Evolutionary conservation across 2,329 filamentous ascomycete genomes (phyloP).

Genomic region (Huntiella decipiens): DNA sequence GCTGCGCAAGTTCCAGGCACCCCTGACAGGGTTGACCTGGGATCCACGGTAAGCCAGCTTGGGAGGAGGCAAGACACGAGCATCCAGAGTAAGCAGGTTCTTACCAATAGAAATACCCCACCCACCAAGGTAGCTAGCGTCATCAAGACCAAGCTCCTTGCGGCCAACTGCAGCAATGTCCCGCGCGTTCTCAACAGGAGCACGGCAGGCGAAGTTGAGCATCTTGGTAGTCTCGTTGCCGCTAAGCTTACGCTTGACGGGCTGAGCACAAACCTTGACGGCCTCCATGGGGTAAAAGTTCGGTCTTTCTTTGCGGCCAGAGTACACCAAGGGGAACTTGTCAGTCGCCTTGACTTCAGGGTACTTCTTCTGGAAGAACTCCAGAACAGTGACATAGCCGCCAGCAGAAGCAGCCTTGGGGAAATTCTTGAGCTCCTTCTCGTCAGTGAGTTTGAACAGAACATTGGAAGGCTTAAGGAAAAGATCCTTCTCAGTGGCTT

Average conservation of each 20-base stretch:
- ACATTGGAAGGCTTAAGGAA: slow-evolving; percentile 12
- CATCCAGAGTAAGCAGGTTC: slow-evolving; percentile 50
- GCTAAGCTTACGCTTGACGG: slow-evolving; percentile 36
- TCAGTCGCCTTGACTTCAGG: slow-evolving; percentile 15
- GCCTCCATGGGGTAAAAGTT: slow-evolving; percentile 49
- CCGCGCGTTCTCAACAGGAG: slow-evolving; percentile 44
- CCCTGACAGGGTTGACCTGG: slow-evolving; percentile 23
- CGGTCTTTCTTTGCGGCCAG: slow-evolving; percentile 37
- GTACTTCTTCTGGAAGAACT: slow-evolving; percentile 27
- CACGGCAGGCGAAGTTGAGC: slow-evolving; percentile 53
- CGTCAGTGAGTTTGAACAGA: slow-evolving; percentile 17
- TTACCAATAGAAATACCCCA: slow-evolving; percentile 47
- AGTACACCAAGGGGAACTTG: slow-evolving; percentile 43
- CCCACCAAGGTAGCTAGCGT: slow-evolving; percentile 21
- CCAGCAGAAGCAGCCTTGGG: slow-evolving; percentile 14
- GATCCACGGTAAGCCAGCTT: slow-evolving; percentile 33
- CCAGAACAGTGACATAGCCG: slow-evolving; percentile 21
- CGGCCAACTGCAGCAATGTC: slow-evolving; percentile 43
- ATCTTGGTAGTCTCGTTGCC: slow-evolving; percentile 45
- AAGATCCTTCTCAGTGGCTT: background rate
- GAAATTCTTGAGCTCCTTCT: slow-evolving; percentile 16
- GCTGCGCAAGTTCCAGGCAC: slow-evolving; percentile 49
- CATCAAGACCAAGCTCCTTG: slow-evolving; percentile 36
- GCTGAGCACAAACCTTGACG: slow-evolving; percentile 43
- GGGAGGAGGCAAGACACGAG: slow-evolving; percentile 46